These are phyloP conservation scores for Drechslerella dactyloides DNA, from an alignment of 2,329 filamentous ascomycete genomes.

Conservation along the genomic window DNA sequence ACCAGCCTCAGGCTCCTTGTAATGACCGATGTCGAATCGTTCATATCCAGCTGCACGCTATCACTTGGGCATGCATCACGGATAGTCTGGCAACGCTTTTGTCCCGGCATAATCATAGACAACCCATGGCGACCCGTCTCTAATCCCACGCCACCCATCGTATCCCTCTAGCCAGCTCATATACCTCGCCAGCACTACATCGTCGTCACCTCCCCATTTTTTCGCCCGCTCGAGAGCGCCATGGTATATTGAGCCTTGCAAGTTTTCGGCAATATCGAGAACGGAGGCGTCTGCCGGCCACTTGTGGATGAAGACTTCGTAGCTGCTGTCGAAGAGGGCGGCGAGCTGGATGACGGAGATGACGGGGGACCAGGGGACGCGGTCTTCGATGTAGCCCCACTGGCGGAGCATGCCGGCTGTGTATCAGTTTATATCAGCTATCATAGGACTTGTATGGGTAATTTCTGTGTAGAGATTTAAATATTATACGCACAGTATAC, in stretches of 20 bases:
- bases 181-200: conserved; percentile 16
- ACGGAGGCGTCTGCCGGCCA: conserved; percentile 34
- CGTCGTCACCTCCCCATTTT: conserved; percentile 11
- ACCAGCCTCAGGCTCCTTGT: no score
- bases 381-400: conserved; percentile 23
- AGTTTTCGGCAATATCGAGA: conserved; percentile 12
- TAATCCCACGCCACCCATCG: conserved; percentile 12
- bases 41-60: no score
- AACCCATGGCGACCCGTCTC: conserved; percentile 40
- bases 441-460: no score
- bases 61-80: no score
- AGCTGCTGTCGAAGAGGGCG: conserved; percentile 23
- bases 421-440: no score
- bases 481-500: conserved; percentile 36
- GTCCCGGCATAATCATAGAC: conserved; percentile 26
- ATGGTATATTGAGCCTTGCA: conserved; percentile 15
- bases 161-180: conserved; percentile 28
- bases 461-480: not conserved
- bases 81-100: conserved; percentile 2
- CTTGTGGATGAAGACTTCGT: conserved; percentile 9
- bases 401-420: conserved; percentile 41
- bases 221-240: conserved; percentile 15
- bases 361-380: conserved; percentile 33
- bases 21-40: no score
- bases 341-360: conserved; percentile 36